Base-by-base conservation (phyloP, 2,329 filamentous ascomycete genomes). In the Colletotrichum sp. region DNA sequence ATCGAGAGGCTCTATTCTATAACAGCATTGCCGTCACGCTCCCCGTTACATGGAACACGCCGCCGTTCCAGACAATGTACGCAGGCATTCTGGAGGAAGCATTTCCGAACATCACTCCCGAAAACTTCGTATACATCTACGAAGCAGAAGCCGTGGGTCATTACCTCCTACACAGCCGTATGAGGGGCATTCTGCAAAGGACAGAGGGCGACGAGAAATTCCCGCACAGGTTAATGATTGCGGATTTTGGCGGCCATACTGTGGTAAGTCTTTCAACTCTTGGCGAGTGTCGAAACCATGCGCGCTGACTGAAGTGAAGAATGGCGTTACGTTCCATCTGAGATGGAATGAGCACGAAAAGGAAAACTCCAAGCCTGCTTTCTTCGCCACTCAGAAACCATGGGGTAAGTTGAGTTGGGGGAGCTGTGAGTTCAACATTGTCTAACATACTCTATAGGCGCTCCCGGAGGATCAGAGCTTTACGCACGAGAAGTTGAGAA, bases 271-370 rank as follows among this genome's bases (percentile, higher is more conserved):
- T 21, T 48, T 13, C 0, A 0, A 48, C 10, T n/a, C 43, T 13
- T 13, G 1, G 43, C n/a, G 0, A 0, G 0, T 43, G 39, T 43
- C 43, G n/a, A 52, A 2, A 52, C n/a, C 1, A 21, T 0, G 0
- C 10, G n/a, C 0, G 43, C n/a, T 52, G 2, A 52, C 43, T 0
- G 43, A 3, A 52, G 7, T 21, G 1, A 3, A 52, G 43, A 52
- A 52, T 21, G 43, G 43, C 6, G n/a, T 52, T 21, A 21, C 43
- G 10, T 52, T 13, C 16, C 43, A 52, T 52, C 6, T 21, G 10
- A 52, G 43, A 52, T 21, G 43, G 43, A 21, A 52, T 21, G 43
- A 52, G n/a, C 43, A 21, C 0, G 43, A 52, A 12, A 21, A 52
- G n/a, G 10, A 21, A 21, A 13, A 13, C 43, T 52, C n/a, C 10